A percentile compares a stretch with the other conserved stretches of the same genome.
Evolutionary conservation across 139 green algal species (phyloP).

Genomic region (Coelastrella sp.): DNA sequence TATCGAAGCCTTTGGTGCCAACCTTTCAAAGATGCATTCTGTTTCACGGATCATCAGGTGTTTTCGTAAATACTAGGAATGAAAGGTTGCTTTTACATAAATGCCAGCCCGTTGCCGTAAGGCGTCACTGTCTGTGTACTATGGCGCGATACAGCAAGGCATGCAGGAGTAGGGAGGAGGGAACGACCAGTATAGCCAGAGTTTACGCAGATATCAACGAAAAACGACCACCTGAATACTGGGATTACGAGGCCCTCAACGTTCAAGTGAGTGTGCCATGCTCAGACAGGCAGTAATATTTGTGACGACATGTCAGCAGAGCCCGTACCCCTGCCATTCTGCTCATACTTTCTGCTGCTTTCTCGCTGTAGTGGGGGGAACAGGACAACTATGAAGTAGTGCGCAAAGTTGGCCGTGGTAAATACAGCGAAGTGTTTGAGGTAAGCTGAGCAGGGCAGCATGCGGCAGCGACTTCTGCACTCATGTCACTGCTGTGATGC

Average conservation of each 20-base stretch:
- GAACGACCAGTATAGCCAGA: slow-evolving; percentile 47
- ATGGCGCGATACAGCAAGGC: slow-evolving; percentile 50
- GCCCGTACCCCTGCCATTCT: neutral
- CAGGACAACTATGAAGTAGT: slow-evolving; percentile 98
- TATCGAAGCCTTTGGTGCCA: too few relatives aligned
- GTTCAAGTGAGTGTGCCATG: slow-evolving; percentile 75
- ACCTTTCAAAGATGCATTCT: neutral
- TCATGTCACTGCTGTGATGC: too few relatives aligned
- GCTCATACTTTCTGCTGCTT: neutral
- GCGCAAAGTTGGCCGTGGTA: slow-evolving; percentile 95
- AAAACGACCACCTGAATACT: slow-evolving; percentile 87
- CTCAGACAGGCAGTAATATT: too few relatives aligned
- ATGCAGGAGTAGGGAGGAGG: slow-evolving; percentile 46
- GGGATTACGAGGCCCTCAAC: slow-evolving; percentile 94
- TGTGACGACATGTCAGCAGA: neutral
- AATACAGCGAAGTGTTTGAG: slow-evolving; percentile 99
- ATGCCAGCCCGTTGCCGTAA: neutral
- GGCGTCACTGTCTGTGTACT: neutral
- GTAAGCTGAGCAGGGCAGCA: slow-evolving; percentile 29
- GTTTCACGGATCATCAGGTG: slow-evolving; percentile 18
- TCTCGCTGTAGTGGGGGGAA: slow-evolving; percentile 55
- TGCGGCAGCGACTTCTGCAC: too few relatives aligned
- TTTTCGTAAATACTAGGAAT: slow-evolving; percentile 18
- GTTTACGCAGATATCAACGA: slow-evolving; percentile 92
- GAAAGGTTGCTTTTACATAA: slow-evolving; percentile 1